Conservation (phyloP, 2,329 filamentous ascomycete genomes). For the Hypoxylon sp. region DNA sequence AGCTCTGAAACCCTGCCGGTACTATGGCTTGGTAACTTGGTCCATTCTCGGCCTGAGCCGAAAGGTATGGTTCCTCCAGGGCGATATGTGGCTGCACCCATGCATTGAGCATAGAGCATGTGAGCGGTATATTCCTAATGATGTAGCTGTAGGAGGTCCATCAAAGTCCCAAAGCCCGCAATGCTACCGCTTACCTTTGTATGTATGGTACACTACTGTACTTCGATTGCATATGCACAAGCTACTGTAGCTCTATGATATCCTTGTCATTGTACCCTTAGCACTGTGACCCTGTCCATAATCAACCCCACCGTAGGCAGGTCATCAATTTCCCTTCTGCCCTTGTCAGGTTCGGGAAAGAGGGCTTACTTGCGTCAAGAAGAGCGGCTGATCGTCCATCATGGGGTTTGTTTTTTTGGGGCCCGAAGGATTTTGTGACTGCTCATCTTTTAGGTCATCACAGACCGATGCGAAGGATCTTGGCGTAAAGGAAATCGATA, state of each 20-base stretch:
- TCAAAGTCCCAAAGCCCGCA: constrained; percentile 12
- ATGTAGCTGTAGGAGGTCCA: too few relatives aligned
- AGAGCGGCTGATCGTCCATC: constrained; percentile 32
- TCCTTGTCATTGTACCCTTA: constrained; percentile 20
- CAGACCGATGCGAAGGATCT: constrained; percentile 14
- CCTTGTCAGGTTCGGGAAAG: constrained; percentile 31
- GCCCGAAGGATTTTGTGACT: constrained; percentile 13
- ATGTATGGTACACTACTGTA: background rate
- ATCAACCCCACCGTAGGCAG: constrained; percentile 26
- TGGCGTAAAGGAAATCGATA: constrained; percentile 22
- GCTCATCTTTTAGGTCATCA: constrained; percentile 2
- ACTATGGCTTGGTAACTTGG: constrained; percentile 31
- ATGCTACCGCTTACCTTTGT: too few relatives aligned
- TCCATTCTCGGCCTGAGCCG: constrained; percentile 46
- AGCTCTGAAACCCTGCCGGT: constrained; percentile 45
- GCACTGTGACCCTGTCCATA: constrained; percentile 9
- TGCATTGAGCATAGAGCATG: constrained; percentile 31
- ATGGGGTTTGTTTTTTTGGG: constrained; percentile 21
- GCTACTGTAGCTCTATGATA: constrained; percentile 9
- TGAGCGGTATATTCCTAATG: constrained; percentile 34
- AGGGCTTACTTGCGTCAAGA: constrained; percentile 36
- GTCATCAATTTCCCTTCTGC: constrained; percentile 30
- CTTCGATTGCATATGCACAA: constrained; percentile 27
- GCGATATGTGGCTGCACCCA: constrained; percentile 35
- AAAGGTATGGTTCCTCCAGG: constrained; percentile 31